phyloP scores from a whole-genome alignment of 2,329 filamentous ascomycete species.

The Myriosclerotinia scirpicola region DNA sequence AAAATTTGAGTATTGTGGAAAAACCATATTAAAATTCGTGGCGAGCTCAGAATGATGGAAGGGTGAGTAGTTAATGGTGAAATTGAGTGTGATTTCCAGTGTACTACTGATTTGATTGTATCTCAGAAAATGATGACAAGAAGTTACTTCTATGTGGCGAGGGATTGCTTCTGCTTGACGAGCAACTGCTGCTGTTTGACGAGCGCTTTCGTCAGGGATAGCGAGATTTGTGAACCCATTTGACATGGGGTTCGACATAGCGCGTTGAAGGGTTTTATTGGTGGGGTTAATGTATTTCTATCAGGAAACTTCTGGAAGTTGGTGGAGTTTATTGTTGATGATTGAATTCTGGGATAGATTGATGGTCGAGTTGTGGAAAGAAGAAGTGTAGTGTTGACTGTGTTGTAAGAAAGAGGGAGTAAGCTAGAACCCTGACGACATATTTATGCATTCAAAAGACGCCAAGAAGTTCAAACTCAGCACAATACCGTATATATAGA shows the following conservation, averaged over 20 bases:
- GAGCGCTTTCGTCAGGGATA: not conserved
- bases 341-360: not conserved
- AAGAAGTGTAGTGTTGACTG: not conserved
- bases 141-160: not conserved
- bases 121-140: not conserved
- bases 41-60: not conserved
- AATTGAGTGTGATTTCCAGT: not conserved
- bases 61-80: not conserved
- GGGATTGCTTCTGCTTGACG: not conserved
- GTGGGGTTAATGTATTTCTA: not conserved
- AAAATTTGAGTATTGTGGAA: not conserved
- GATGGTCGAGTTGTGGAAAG: not conserved
- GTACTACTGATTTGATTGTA: not conserved
- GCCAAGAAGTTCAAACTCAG: not conserved
- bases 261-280: not conserved
- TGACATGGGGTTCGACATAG: not conserved
- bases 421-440: not conserved
- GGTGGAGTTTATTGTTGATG: no score
- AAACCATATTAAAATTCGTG: not conserved
- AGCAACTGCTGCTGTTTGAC: not conserved
- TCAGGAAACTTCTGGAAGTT: no score
- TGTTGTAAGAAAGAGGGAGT: not conserved
- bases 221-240: not conserved
- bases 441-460: not conserved
- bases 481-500: not conserved